Percentiles rank a stretch among this genome's conserved stretches.
phyloP scores from a whole-genome alignment of 495 filamentous ascomycete species.

The Cercophora scortea region DNA sequence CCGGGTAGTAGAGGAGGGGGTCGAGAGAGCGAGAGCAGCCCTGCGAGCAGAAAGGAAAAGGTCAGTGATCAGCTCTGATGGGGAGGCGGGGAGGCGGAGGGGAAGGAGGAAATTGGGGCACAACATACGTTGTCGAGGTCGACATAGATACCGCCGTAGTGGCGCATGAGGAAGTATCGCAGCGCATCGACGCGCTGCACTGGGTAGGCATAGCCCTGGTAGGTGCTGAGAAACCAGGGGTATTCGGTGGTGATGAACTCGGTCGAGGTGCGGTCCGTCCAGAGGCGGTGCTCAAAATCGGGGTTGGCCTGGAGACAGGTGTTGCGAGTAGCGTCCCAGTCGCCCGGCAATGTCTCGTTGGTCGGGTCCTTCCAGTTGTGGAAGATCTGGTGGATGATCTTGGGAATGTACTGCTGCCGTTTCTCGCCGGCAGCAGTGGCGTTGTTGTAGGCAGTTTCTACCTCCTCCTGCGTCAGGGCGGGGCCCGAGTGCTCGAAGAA shows the following conservation, averaged over 20 bases:
- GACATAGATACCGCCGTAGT: conserved; percentile 81
- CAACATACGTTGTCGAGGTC: conserved; percentile 72
- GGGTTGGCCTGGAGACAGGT: conserved; percentile 66
- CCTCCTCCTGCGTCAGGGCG: conserved; percentile 1
- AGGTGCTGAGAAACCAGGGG: conserved; percentile 77
- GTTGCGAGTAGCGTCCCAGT: conserved; percentile 66
- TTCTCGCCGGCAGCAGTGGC: neutral
- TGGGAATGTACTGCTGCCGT: conserved; percentile 49
- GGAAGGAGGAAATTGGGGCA: neutral
- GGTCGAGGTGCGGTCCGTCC: conserved; percentile 67
- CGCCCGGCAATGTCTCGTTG: conserved; percentile 56
- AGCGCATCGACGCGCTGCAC: conserved; percentile 83
- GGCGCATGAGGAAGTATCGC: conserved; percentile 73
- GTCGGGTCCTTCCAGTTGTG: conserved; percentile 40
- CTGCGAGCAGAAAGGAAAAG: conserved; percentile 25
- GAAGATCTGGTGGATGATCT: conserved; percentile 87
- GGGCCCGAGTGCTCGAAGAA: neutral
- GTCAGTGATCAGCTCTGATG: neutral
- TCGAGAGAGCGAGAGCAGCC: conserved; percentile 75
- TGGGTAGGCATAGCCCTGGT: conserved; percentile 66
- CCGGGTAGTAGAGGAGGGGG: conserved; percentile 70
- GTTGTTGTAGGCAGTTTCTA: conserved; percentile 1
- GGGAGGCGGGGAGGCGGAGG: neutral
- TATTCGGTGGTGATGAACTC: conserved; percentile 71
- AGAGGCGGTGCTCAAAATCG: conserved; percentile 77